phyloP scores from a whole-genome alignment of 192 early-diverging fungal species.

The Coemansia sp. region DNA sequence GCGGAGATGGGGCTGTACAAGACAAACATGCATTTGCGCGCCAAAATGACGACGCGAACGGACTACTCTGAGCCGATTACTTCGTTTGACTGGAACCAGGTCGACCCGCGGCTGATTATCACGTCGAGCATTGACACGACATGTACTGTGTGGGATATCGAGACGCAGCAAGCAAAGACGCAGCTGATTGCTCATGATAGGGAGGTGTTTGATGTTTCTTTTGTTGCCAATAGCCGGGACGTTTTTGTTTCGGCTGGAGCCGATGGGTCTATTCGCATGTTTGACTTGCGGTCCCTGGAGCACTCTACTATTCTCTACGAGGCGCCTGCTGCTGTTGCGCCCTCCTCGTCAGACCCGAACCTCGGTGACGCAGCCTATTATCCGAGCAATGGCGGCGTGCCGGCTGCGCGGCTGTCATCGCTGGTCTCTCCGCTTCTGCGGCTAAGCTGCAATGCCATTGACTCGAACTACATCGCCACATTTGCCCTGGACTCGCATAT shows the following conservation, averaged over 20 bases:
- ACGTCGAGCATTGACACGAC: slow-evolving; percentile 97
- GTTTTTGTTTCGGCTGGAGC: slow-evolving; percentile 98
- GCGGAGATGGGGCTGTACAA: slow-evolving; percentile 34
- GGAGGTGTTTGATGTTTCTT: slow-evolving; percentile 98
- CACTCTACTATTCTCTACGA: slow-evolving; percentile 99
- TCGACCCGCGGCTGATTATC: slow-evolving; percentile 79
- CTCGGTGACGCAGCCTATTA: slow-evolving; percentile 26
- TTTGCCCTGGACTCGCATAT: slow-evolving; percentile 79
- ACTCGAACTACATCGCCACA: slow-evolving; percentile 88
- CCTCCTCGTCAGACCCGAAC: slow-evolving; percentile 18
- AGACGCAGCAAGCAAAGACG: slow-evolving; percentile 94
- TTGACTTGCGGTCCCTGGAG: slow-evolving; percentile 93
- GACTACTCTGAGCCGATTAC: slow-evolving; percentile 90
- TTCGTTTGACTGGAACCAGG: slow-evolving; percentile 96
- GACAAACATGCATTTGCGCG: slow-evolving; percentile 30
- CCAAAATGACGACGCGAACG: slow-evolving; percentile 56
- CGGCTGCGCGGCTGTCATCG: slow-evolving; percentile 24
- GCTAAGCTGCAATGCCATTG: slow-evolving; percentile 85
- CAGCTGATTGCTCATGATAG: slow-evolving; percentile 99
- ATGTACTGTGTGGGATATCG: slow-evolving; percentile 99
- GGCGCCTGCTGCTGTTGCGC: slow-evolving; percentile 56
- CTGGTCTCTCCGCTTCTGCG: slow-evolving; percentile 70
- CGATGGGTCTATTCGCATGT: slow-evolving; percentile 95
- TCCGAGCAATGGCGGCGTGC: slow-evolving; percentile 7
- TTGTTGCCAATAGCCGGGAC: slow-evolving; percentile 75